These are phyloP conservation scores for Talaromyces borbonicus DNA, from an alignment of 495 filamentous ascomycete species.

Conservation along the genomic window DNA sequence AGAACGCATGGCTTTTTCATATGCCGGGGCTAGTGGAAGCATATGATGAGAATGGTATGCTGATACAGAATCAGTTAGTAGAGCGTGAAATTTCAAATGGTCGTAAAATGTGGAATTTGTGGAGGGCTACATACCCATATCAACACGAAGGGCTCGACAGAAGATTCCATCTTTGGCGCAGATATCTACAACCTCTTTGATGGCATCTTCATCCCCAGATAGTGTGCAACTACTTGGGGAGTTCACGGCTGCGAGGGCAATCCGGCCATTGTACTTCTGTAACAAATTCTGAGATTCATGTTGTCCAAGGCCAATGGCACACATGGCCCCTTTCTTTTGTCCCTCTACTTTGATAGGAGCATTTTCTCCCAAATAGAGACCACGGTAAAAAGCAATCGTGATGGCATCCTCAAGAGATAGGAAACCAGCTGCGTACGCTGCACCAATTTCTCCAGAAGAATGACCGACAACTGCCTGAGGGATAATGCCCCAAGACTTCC, in stretches of 20 bases:
- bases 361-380: constrained; percentile 3
- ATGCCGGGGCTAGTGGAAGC: constrained; percentile 36
- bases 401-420: constrained; percentile 16
- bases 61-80: constrained; percentile 10
- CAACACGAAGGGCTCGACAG: constrained; percentile 25
- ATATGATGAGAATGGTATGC: constrained; percentile 47
- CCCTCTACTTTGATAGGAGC: not conserved
- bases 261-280: constrained; percentile 9
- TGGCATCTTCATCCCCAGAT: constrained; percentile 34
- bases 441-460: constrained; percentile 19
- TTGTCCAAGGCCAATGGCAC: constrained; percentile 8
- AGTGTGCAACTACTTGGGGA: constrained; percentile 26
- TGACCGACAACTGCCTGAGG: constrained; percentile 14
- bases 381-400: constrained; percentile 18
- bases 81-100: not conserved
- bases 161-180: constrained; percentile 25
- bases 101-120: not conserved
- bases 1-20: constrained; percentile 14
- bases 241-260: constrained; percentile 27
- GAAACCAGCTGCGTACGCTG: constrained; percentile 18
- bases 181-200: constrained; percentile 34
- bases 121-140: constrained; percentile 10
- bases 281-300: constrained; percentile 7
- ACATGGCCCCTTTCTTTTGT: constrained; percentile 5
- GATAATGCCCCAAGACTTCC: constrained; percentile 2